Percentiles rank a stretch among this genome's conserved stretches.
Conservation (phyloP, 2,329 filamentous ascomycete species). For the Aspergillus tamarii region DNA sequence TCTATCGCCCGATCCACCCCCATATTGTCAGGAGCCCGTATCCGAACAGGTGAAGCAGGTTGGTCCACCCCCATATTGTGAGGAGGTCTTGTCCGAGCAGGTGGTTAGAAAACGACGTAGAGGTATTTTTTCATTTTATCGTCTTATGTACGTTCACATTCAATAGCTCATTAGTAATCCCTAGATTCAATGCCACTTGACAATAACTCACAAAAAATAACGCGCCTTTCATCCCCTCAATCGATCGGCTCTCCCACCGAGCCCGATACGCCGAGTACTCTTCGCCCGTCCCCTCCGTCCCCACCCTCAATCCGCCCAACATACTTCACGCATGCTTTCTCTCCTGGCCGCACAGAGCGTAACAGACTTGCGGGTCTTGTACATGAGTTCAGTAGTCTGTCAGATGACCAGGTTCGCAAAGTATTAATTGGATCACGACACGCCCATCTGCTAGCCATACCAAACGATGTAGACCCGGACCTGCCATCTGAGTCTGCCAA, state of each 20-base stretch:
- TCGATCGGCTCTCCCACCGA: conserved; percentile 22
- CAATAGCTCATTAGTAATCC: conserved; percentile 19
- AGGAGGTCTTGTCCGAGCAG: conserved; percentile 12
- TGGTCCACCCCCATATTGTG: conserved; percentile 21
- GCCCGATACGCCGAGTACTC: conserved; percentile 23
- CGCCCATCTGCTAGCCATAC: conserved; percentile 22
- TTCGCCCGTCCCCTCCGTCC: conserved; percentile 12
- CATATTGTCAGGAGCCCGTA: conserved; percentile 18
- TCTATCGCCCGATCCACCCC: conserved; percentile 21
- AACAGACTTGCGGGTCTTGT: conserved; percentile 18
- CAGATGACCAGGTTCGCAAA: conserved; percentile 20
- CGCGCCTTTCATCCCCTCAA: conserved; percentile 18
- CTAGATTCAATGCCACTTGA: conserved; percentile 20
- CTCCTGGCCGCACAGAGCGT: conserved; percentile 14
- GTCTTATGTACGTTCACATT: conserved; percentile 14
- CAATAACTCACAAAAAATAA: conserved; percentile 19
- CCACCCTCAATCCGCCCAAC: conserved; percentile 18
- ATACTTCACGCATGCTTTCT: conserved; percentile 18
- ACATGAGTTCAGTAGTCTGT: conserved; percentile 20
- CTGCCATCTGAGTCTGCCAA: conserved; percentile 15
- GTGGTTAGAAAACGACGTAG: conserved; percentile 20
- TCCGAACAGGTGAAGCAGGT: conserved; percentile 14
- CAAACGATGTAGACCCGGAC: conserved; percentile 15
- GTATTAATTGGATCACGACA: conserved; percentile 21
- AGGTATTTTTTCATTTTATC: conserved; percentile 21